phyloP scores from a whole-genome alignment of 352 stramenopile species.

The Globisporangium sylvaticum region DNA sequence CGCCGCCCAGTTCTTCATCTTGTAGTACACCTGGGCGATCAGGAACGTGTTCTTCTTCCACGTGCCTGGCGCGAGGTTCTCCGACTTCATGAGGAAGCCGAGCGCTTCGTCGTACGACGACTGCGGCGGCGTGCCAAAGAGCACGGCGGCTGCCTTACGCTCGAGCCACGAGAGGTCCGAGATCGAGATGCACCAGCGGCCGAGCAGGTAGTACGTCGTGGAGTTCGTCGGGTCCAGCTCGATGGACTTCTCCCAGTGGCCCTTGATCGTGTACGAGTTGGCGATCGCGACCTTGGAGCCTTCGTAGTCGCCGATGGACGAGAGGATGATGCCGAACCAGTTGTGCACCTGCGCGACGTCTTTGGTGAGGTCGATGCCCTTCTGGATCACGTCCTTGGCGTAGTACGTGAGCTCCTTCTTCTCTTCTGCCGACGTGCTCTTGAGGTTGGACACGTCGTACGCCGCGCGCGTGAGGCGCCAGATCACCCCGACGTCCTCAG shows the following conservation, averaged over 20 bases:
- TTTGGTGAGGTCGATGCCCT: constrained; percentile 42
- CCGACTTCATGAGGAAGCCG: constrained; percentile 68
- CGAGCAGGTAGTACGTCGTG: constrained; percentile 76
- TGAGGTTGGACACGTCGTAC: constrained; percentile 63
- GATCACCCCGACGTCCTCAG: constrained; percentile 53
- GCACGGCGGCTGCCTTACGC: constrained; percentile 73
- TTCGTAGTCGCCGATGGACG: constrained; percentile 82
- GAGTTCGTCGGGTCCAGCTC: constrained; percentile 69
- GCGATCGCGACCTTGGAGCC: constrained; percentile 80
- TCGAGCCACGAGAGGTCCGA: constrained; percentile 83
- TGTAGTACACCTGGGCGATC: constrained; percentile 79
- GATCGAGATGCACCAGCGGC: constrained; percentile 83
- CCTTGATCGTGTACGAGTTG: constrained; percentile 82
- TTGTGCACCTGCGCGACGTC: constrained; percentile 75
- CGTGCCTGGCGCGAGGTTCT: constrained; percentile 59
- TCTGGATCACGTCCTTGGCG: constrained; percentile 54
- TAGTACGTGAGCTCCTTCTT: constrained; percentile 78
- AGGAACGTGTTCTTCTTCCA: constrained; percentile 87
- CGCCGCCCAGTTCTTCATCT: constrained; percentile 60
- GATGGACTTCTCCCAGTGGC: constrained; percentile 73
- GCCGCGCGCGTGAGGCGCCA: constrained; percentile 62
- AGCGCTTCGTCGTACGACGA: constrained; percentile 84
- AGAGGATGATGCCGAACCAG: constrained; percentile 85
- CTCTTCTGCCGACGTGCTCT: constrained; percentile 48
- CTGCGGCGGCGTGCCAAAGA: constrained; percentile 78